Base-by-base conservation (phyloP, 306 rosid genomes). In the Vachellia pachyceras region DNA sequence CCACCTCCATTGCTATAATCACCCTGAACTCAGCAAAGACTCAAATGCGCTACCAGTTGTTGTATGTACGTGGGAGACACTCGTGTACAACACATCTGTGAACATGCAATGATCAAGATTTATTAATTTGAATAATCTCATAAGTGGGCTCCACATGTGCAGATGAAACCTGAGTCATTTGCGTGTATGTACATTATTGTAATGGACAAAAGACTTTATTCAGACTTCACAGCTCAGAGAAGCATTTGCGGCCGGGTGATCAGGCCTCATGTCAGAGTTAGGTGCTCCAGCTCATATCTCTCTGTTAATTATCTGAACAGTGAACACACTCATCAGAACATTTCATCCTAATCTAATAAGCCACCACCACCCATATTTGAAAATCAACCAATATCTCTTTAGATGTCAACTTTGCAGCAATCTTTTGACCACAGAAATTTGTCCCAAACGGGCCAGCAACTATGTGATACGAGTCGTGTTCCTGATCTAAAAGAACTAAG, bases 351-450 rank as follows among this genome's bases (percentile, higher is more conserved):
- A 73, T 36, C 5, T 15, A 20, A 11, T 18, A 74, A 75, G 80
- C 52, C 63, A 39, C 69, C 35, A 45, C 22, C 80, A 77, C 58
- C 86, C 79, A 79, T 76, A 42, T 5, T 17, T 63, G 41, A 75
- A 77, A 82, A 74, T 3, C 50, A 64, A 40, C 33, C 79, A 69
- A 70, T 79, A 79, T 82, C 84, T 76, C 67, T n/a, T 47, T 82
- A 60, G 25, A 55, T 54, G 54, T 72, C 68, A 18, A 67, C 79
- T 80, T 78, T 73, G 8, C 50, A 68, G 57, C 77, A 75, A 61
- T 78, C 85, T 66, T 80, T 90, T 84, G 80, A 82, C 87, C 81
- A 73, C n/a, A 69, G 10, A 46, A 67, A 57, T 46, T 29, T 58
- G 60, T 35, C 72, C 65, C 77, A 57, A 45, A 49, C 63, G 74